phyloP scores from a whole-genome alignment of 805 yeast genomes.

The Candida chauliodis region DNA sequence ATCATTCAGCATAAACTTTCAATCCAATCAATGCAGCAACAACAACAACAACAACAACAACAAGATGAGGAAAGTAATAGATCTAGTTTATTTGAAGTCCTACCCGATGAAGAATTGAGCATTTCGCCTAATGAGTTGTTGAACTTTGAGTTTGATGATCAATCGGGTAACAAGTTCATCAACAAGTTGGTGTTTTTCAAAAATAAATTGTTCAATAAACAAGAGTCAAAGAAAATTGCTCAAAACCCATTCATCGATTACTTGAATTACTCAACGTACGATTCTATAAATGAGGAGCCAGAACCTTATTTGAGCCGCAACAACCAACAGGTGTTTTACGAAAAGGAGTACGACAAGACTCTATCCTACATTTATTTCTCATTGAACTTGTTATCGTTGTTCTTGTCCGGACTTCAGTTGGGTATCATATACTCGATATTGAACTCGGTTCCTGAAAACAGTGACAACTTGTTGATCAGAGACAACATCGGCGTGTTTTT shows the following conservation, averaged over 20 bases:
- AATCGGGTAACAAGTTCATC: conserved; percentile 15
- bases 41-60: conserved; percentile 1
- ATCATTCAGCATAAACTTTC: conserved; percentile 25
- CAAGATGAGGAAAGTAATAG: conserved; percentile 5
- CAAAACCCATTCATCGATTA: conserved; percentile 8
- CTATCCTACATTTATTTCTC: conserved; percentile 35
- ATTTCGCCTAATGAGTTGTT: conserved; percentile 10
- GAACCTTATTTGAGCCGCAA: conserved; percentile 20
- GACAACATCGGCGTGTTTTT: conserved; percentile 33
- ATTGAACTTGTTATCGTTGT: conserved; percentile 30
- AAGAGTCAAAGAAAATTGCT: conserved; percentile 5
- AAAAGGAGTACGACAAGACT: conserved; percentile 33
- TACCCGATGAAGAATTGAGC: conserved; percentile 7
- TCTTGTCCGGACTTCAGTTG: conserved; percentile 36
- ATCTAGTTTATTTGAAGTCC: conserved; percentile 9
- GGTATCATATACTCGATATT: conserved; percentile 35
- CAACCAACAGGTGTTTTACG: conserved; percentile 22
- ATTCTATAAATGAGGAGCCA: conserved; percentile 33
- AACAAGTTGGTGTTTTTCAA: conserved; percentile 20
- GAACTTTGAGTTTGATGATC: background rate
- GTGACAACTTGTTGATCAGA: conserved; percentile 20
- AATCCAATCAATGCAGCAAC: conserved; percentile 13
- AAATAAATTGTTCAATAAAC: conserved; percentile 13
- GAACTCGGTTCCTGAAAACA: conserved; percentile 15
- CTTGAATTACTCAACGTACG: conserved; percentile 18